These are phyloP conservation scores for Crithidia acanthocephali DNA, from an alignment of 208 protist genomes.

Conservation along the genomic window DNA sequence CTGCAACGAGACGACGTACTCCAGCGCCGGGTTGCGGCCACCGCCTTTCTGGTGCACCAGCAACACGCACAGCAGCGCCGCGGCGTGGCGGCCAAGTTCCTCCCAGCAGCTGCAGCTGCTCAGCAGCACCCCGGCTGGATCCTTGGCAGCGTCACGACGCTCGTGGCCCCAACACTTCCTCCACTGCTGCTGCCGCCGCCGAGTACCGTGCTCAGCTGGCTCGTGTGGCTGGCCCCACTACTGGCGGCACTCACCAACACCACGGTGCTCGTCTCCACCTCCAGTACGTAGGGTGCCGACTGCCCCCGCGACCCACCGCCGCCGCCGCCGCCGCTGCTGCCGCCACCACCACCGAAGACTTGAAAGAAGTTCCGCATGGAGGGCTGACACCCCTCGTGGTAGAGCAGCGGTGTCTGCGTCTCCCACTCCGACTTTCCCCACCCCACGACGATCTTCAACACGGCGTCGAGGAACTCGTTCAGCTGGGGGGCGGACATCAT, in stretches of 20 bases:
- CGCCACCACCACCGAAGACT: conserved; percentile 37
- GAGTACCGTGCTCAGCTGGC: too few species aligned
- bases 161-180: neutral
- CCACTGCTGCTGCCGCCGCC: neutral
- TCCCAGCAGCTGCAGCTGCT: conserved; percentile 48
- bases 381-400: conserved; percentile 44
- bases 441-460: conserved; percentile 55
- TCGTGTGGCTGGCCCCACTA: too few species aligned
- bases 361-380: conserved; percentile 48
- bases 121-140: conserved; percentile 28
- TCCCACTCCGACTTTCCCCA: conserved; percentile 47
- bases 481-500: conserved; percentile 62
- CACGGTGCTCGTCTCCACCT: conserved; percentile 2
- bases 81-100: conserved; percentile 48
- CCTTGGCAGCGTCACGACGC: conserved; percentile 9
- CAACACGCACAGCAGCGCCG: conserved; percentile 70
- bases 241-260: neutral
- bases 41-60: conserved; percentile 67
- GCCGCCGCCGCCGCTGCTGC: conserved; percentile 5
- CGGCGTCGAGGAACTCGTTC: conserved; percentile 33
- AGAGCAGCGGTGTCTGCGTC: conserved; percentile 33
- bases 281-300: conserved; percentile 18
- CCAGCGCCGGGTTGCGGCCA: conserved; percentile 56
- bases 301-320: neutral
- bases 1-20: conserved; percentile 40